Evolutionary conservation across 306 rosid genomes (phyloP).

Genomic region (Acacia crassicarpa): DNA sequence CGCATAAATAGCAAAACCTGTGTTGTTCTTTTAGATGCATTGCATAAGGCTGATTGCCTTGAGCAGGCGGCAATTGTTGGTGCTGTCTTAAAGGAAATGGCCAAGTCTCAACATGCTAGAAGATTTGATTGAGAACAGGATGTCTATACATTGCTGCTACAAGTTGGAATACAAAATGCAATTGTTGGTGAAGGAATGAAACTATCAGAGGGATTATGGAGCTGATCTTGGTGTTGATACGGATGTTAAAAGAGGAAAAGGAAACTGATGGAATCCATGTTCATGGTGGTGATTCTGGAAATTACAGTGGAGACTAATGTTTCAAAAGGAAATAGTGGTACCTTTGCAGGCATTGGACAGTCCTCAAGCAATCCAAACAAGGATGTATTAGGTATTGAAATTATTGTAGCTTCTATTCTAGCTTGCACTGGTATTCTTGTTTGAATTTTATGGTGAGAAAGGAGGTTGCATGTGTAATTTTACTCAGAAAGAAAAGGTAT

Average conservation of each 20-base stretch:
- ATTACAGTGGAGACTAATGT: neutral
- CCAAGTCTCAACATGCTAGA: constrained; percentile 86
- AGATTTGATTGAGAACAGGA: constrained; percentile 53
- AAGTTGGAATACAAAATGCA: constrained; percentile 9
- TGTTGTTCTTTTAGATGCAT: constrained; percentile 80
- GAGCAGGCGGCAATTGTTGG: constrained; percentile 95
- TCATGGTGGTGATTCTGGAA: neutral
- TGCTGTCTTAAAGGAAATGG: constrained; percentile 81
- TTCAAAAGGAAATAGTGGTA: neutral
- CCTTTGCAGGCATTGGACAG: neutral
- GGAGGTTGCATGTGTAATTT: neutral
- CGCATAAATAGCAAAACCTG: constrained; percentile 76
- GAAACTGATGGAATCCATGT: neutral
- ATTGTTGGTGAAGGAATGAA: neutral
- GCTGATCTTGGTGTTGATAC: neutral
- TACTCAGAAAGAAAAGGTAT: neutral
- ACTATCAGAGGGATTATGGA: neutral
- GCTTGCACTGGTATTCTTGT: neutral
- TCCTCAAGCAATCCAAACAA: neutral
- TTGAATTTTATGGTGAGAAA: neutral
- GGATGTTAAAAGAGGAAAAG: neutral
- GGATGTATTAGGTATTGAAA: constrained; percentile 30
- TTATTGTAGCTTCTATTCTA: neutral
- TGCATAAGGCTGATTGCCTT: constrained; percentile 87
- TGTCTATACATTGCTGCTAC: neutral